Evolutionary conservation across 495 filamentous ascomycete species (phyloP).

Genomic region (Penicillium verhagenii): DNA sequence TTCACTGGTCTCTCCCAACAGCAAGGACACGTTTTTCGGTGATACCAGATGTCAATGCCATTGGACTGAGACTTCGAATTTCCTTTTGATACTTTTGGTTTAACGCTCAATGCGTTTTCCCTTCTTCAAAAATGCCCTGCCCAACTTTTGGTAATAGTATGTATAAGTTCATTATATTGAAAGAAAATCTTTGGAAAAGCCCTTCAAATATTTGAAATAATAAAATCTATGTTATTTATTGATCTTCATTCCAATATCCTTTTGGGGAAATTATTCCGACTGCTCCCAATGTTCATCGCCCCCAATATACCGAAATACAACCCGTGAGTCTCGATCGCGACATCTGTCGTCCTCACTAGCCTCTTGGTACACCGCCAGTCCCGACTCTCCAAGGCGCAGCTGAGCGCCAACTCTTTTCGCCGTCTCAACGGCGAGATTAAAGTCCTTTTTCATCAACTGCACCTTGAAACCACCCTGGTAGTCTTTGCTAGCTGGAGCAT

Average conservation of each 20-base stretch:
- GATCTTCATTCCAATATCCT: constrained; percentile 52
- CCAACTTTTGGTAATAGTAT: no score
- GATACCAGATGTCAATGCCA: no score
- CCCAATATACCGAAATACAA: constrained; percentile 53
- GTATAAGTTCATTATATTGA: no score
- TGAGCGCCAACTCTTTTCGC: constrained; percentile 44
- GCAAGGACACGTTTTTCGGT: no score
- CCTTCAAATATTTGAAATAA: no score
- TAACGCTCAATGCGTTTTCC: no score
- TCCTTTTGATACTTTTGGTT: no score
- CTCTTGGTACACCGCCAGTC: constrained; percentile 44
- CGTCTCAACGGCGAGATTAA: constrained; percentile 47
- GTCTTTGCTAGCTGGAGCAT: constrained; percentile 45
- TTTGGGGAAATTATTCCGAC: constrained; percentile 36
- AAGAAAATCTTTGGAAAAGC: no score
- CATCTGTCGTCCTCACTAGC: constrained; percentile 45
- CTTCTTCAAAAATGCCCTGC: no score
- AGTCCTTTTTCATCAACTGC: constrained; percentile 55
- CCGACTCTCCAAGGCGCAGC: constrained; percentile 37
- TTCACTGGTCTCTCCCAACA: no score
- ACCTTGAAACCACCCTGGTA: constrained; percentile 53
- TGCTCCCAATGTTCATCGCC: constrained; percentile 47
- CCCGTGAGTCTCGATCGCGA: constrained; percentile 49
- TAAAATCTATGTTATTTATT: no score
- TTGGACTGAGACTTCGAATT: no score